Evolutionary conservation across 2,329 filamentous ascomycete species (phyloP), one percentile per base, ranked within the genome.

Genomic region (Didymella arachidicola): DNA sequence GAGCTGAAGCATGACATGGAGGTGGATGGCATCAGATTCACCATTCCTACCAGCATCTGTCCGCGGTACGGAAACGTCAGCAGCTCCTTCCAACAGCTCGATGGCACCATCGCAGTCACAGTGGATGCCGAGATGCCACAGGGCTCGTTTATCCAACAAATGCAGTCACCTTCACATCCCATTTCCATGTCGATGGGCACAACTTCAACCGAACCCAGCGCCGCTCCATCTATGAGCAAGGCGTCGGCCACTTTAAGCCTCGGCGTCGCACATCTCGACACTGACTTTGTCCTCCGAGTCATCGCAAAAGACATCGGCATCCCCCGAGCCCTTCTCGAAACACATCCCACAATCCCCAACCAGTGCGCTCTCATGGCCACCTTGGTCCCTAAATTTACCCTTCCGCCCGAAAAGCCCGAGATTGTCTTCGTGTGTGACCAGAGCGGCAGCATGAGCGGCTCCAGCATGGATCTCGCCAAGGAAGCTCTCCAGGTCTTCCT

Each of bases 341-440:
- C 79, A 0, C 89, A 92, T 64, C 83, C 88, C 0, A 83, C 78
- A 0, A 79, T 90, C 2, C 79, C 83, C 0, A 80, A 85, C 53
- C 87, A 90, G 47, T 82, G 86, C 3, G 88, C 89, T 0, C 70
- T 92, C 57, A 91, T 93, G 88, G 79, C 84, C 0, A 90, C 89
- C 0, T 78, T 92, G 0, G 87, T 92, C 0, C 89, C 89, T 2
- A 87, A 86, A 61, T 91, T 91, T 75, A 79, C 80, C n/a, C 77
- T 91, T 0, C 84, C 86, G 0, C 70, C 81, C 0, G 79, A 82
- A 8, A 77, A 74, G 18, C 83, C 83, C 0, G 89, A 93, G 69
- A 82, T 93, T 22, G 84, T 92, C 18, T 92, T 93, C 64, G 78
- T 93, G 4, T 89, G 87, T 54, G 90, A 93, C 71, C 83, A 89